Evolutionary conservation across 2,329 filamentous ascomycete species (phyloP).

Genomic region (Penicillium sp.): DNA sequence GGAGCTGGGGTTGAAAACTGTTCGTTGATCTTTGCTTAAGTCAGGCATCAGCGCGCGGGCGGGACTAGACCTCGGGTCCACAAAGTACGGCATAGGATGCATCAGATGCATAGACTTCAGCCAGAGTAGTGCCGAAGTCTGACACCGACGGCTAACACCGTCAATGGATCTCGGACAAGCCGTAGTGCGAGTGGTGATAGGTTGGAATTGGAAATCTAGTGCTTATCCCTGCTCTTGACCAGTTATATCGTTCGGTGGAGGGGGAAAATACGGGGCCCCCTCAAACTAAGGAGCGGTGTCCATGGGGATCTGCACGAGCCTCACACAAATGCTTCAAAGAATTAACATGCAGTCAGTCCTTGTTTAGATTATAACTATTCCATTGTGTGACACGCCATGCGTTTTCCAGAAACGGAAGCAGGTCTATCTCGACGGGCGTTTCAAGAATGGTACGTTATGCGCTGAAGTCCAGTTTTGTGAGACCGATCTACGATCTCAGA

Average conservation of each 20-base stretch:
- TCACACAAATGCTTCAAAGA: not conserved
- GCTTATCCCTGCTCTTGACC: conserved; percentile 12
- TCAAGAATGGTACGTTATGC: not conserved
- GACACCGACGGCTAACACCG: conserved; percentile 27
- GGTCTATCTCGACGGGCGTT: not conserved
- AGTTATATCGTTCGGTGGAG: conserved; percentile 7
- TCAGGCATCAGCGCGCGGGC: not conserved
- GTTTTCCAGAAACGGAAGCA: not conserved
- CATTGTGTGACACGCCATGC: not conserved
- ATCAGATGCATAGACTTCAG: conserved; percentile 10
- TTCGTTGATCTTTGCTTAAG: conserved; percentile 2
- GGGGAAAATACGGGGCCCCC: not conserved
- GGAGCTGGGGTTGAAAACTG: not conserved
- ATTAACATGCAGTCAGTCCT: not conserved
- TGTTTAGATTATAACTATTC: not conserved
- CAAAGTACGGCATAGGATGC: not conserved
- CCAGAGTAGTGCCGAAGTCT: conserved; percentile 1
- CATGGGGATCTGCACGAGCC: conserved; percentile 1
- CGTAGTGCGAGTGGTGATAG: conserved; percentile 7
- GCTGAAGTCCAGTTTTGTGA: not conserved
- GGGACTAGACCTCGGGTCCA: not conserved
- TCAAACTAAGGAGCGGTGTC: conserved; percentile 25
- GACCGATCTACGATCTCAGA: not conserved
- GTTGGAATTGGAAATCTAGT: conserved; percentile 1
- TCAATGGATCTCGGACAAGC: conserved; percentile 6